These are phyloP conservation scores for Oryza coarctata DNA, from an alignment of 176 grass and related monocot species.

Conservation along the genomic window DNA sequence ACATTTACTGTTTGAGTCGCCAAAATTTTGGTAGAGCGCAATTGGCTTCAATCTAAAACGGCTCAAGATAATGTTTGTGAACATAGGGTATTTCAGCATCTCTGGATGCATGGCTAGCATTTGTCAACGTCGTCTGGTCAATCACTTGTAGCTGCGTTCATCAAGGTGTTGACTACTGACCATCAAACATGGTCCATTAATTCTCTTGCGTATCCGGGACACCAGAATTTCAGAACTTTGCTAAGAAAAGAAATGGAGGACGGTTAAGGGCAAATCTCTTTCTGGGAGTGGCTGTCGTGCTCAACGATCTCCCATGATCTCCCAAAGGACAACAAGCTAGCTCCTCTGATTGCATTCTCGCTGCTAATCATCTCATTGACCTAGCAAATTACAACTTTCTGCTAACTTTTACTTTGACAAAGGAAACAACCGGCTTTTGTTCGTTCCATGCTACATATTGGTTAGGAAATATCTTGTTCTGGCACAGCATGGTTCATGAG, in stretches of 20 bases:
- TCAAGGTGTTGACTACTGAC: not conserved
- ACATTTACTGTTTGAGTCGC: too few species aligned
- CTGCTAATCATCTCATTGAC: not conserved
- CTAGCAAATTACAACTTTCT: not conserved
- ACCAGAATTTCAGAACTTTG: not conserved
- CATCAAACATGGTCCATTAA: not conserved
- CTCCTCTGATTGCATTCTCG: not conserved
- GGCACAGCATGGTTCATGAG: not conserved
- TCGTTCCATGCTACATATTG: not conserved
- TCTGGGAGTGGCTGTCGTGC: not conserved
- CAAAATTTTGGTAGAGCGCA: too few species aligned
- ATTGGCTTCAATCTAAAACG: too few species aligned
- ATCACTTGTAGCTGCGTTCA: not conserved
- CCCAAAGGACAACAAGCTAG: not conserved
- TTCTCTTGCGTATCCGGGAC: not conserved
- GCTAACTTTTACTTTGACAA: not conserved
- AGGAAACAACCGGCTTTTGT: not conserved
- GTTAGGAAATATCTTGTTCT: slow-evolving; percentile 9
- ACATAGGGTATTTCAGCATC: not conserved
- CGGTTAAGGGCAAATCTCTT: not conserved
- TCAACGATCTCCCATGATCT: not conserved
- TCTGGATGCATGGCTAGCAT: not conserved
- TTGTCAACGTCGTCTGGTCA: not conserved
- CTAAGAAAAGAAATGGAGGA: not conserved
- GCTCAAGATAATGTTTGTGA: too few species aligned